Conservation (phyloP, 345 rosid species). For the Lenwebbia sp. region DNA sequence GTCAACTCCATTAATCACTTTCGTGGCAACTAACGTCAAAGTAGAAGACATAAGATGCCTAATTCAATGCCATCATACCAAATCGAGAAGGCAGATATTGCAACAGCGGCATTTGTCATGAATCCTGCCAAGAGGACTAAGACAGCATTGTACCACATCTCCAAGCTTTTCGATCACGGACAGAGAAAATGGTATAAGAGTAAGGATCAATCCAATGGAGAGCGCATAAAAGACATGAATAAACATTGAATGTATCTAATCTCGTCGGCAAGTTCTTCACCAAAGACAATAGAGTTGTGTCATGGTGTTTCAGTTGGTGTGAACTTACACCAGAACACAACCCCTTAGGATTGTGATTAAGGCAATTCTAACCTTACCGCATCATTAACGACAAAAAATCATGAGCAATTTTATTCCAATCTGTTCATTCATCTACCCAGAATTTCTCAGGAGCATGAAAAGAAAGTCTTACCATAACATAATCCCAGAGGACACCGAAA, state of each 20-base stretch:
- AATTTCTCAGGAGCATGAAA: not conserved
- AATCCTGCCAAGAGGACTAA: not conserved
- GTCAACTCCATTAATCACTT: not conserved
- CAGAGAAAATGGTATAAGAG: not conserved
- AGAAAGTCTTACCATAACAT: conserved; percentile 11
- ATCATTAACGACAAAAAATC: not conserved
- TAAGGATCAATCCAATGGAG: not conserved
- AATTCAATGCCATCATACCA: not conserved
- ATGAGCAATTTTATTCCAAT: not conserved
- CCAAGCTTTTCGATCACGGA: not conserved
- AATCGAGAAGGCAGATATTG: conserved; percentile 11
- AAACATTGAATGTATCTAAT: not conserved
- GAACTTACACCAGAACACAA: not conserved
- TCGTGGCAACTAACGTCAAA: not conserved
- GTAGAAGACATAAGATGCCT: not conserved
- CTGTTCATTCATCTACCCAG: not conserved
- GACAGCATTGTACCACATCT: not conserved
- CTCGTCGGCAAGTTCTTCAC: not conserved
- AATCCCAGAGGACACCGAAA: conserved; percentile 27
- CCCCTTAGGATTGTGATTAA: not conserved
- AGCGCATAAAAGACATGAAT: not conserved
- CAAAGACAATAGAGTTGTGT: not conserved
- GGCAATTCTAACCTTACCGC: not conserved
- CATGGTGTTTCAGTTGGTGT: not conserved
- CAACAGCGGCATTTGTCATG: conserved; percentile 20